Base-by-base conservation (phyloP, 2,329 filamentous ascomycete species). In the Pseudohalonectria lignicola region DNA sequence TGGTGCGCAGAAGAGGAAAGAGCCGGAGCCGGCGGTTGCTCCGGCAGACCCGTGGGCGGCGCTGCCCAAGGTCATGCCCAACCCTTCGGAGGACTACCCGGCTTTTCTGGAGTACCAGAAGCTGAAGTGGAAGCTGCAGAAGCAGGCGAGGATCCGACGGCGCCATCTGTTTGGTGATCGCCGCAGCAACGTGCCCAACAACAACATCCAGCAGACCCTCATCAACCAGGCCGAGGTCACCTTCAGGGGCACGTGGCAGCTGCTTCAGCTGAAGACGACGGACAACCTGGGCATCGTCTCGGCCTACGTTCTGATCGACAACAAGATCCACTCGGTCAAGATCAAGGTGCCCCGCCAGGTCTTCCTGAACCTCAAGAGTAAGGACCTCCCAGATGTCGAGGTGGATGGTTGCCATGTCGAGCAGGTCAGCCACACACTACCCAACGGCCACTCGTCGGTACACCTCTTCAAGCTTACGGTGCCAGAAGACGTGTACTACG, bases 61-160 rank as follows among this genome's bases (percentile, higher is more conserved):
- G 18, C 68, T 98, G 12, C 92, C 92, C 0, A 76, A 82, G 43
- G 71, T 76, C 31, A 93, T 94, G 82, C 90, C 92, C 2, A 75
- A 74, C 18, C 83, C 92, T 16, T 84, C 79, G 0, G 78, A 92
- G 35, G 82, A 98, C 57, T 99, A 99, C 49, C 66, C 76, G 15
- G 86, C 76, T 0, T 98, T 94, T 67, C 59, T 99, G 38, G 73
- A 82, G 52, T 96, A 96, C 52, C 92, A 98, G 56, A 99, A 99
- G 61, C 78, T 88, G 63, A 98, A 98, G 60, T 99, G 92, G 92
- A 95, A 90, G 64, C 82, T 96, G 28, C 92, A 99, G 56, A 94
- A 87, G 53, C 83, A 94, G 55, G 87, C 90, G 25, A 78, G 92
- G 17, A 71, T 81, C 43, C 79, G 90, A 31, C 74, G 93, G 45